Base-by-base conservation (phyloP, 306 rosid genomes). In the Leucaena leucocephala region DNA sequence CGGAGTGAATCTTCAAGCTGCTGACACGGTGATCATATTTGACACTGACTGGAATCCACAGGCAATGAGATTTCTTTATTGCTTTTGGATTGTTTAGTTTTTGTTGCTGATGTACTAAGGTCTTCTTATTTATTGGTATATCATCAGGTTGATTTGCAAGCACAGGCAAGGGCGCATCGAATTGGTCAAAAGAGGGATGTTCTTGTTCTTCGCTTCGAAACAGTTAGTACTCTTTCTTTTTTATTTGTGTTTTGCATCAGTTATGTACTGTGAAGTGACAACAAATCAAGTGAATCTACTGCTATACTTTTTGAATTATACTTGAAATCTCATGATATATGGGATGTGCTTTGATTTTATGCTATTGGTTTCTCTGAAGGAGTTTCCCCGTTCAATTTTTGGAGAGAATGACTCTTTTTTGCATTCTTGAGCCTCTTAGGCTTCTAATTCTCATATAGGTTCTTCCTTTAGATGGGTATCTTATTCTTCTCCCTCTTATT, bases 31-130 rank as follows among this genome's bases (percentile, higher is more conserved):
- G 67, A 96, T 96, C 79, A 89, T 96, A 78, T 96, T 96, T 8
- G 99, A 96, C 89, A 96, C 99, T 4, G 99, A 96, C 89, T 96
- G 99, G 99, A 96, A 96, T 83, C 99, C 99, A 79, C 99, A 96
- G 96, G 99, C 77, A 91, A 86, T 77, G 45, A 33, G 62, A 61
- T 70, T 78, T 45, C 64, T 38, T 76, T 75, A 21, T 58, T 76
- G 64, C 75, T 75, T 75, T 78, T 69, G 45, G 57, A 33, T 42
- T 78, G 62, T n/a, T 38, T 82, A 43, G 58, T 65, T 76, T 79
- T 68, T 58, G 50, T 58, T 79, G 67, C 57, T 78, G 78, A 73
- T 82, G 44, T 65, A 39, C 43, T 73, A 21, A 74, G 74, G 36
- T 76, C 19, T 40, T 40, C 64, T 57, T 54, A n/a, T 76, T 81